phyloP scores from a whole-genome alignment of 106 monocot species.

The Phalaenopsis aphrodite region DNA sequence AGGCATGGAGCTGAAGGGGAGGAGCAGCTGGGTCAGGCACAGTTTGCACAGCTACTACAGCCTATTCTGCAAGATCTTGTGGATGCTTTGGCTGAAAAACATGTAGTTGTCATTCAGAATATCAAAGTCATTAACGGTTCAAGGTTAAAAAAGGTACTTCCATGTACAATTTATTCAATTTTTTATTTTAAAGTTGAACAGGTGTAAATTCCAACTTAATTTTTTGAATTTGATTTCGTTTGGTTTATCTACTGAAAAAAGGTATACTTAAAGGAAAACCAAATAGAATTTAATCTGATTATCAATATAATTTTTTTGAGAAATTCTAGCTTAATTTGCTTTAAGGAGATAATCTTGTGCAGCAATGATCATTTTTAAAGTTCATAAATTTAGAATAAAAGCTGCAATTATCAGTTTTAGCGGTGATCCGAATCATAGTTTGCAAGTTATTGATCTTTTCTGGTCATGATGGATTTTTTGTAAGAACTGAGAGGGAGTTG shows the following conservation, averaged over 20 bases:
- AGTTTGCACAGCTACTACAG: slow-evolving; percentile 58
- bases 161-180: neutral
- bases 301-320: neutral
- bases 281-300: slow-evolving; percentile 3
- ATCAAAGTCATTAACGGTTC: slow-evolving; percentile 44
- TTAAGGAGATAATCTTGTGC: slow-evolving; percentile 1
- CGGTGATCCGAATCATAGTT: neutral
- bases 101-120: slow-evolving; percentile 29
- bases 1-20: slow-evolving; percentile 46
- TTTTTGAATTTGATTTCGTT: neutral
- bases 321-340: neutral
- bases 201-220: neutral
- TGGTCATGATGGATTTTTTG: neutral
- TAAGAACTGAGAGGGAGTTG: neutral
- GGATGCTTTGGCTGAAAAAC: slow-evolving; percentile 36
- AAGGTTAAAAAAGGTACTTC: slow-evolving; percentile 31
- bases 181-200: neutral
- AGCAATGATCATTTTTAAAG: neutral
- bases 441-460: neutral
- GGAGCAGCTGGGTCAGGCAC: slow-evolving; percentile 47
- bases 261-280: neutral
- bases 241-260: neutral
- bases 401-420: neutral
- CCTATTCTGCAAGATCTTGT: slow-evolving; percentile 49
- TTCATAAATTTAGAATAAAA: neutral